A percentile compares a stretch with the other conserved stretches of the same genome.
Evolutionary conservation across 176 grass and related monocot genomes (phyloP).

Genomic region (Eragrostis nindensis): DNA sequence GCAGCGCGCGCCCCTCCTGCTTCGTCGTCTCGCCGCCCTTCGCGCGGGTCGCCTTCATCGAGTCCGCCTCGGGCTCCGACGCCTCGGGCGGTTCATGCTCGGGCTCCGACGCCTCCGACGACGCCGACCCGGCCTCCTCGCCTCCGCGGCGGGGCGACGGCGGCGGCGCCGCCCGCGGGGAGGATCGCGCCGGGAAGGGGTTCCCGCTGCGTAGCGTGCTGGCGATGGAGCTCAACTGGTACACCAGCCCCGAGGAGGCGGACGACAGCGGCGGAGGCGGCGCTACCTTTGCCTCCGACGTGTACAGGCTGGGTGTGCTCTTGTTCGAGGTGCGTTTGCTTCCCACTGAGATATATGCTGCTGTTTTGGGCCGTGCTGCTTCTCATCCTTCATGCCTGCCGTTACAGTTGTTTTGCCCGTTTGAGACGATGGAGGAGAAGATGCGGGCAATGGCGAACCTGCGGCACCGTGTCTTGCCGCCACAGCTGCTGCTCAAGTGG

Average conservation of each 20-base stretch:
- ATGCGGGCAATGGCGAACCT: conserved; percentile 83
- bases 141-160: conserved; percentile 3
- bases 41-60: conserved; percentile 88
- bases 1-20: conserved; percentile 84
- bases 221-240: conserved; percentile 86
- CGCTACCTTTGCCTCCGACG: conserved; percentile 84
- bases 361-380: not conserved
- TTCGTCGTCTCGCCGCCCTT: conserved; percentile 91
- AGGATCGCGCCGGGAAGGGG: conserved; percentile 42
- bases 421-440: conserved; percentile 84
- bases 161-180: not conserved
- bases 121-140: conserved; percentile 22
- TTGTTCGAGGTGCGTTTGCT: conserved; percentile 75
- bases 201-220: conserved; percentile 88
- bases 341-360: conserved; percentile 5
- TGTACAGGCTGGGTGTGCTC: conserved; percentile 91
- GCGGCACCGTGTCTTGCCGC: conserved; percentile 77
- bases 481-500: conserved; percentile 86
- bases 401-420: conserved; percentile 80
- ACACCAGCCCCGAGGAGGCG: conserved; percentile 89
- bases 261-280: conserved; percentile 37
- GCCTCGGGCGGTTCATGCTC: conserved; percentile 76
- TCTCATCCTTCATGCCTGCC: not conserved
- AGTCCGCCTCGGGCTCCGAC: conserved; percentile 79
- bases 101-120: conserved; percentile 66